Evolutionary conservation across 1,139 yeast species (phyloP).

Genomic region (Kluyveromyces sp.): DNA sequence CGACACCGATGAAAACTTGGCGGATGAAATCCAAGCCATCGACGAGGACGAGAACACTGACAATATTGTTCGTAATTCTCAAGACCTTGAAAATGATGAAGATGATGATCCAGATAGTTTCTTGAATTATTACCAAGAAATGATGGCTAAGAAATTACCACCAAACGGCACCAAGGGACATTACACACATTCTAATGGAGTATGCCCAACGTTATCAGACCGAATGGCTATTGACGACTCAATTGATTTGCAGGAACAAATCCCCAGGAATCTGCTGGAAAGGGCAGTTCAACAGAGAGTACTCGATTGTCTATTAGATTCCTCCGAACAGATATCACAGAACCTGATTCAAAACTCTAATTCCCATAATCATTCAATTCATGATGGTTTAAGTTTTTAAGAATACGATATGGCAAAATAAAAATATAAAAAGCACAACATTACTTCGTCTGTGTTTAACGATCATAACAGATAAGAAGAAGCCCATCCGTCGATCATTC

Average conservation of each 20-base stretch:
- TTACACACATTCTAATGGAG: slow-evolving; percentile 4
- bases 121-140: slow-evolving; percentile 4
- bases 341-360: slow-evolving; percentile 1
- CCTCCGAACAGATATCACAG: slow-evolving; percentile 2
- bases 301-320: background rate
- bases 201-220: background rate
- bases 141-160: slow-evolving; percentile 2
- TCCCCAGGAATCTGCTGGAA: slow-evolving; percentile 3
- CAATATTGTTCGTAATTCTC: background rate
- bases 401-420: no score
- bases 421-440: no score
- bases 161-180: background rate
- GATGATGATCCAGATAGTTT: slow-evolving; percentile 4
- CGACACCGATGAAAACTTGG: slow-evolving; percentile 6
- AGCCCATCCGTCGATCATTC: no score
- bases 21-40: slow-evolving; percentile 5
- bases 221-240: background rate
- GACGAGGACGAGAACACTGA: slow-evolving; percentile 8
- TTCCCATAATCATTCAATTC: slow-evolving; percentile 6
- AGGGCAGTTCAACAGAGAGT: background rate
- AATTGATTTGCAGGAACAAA: slow-evolving; percentile 2
- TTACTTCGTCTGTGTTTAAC: no score
- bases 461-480: no score
- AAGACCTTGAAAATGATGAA: background rate
- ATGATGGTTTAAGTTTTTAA: slow-evolving; percentile 8